A percentile compares a stretch with the other conserved stretches of the same genome.
Conservation (phyloP, 306 rosid species). For the Elaeagnus macrophylla region DNA sequence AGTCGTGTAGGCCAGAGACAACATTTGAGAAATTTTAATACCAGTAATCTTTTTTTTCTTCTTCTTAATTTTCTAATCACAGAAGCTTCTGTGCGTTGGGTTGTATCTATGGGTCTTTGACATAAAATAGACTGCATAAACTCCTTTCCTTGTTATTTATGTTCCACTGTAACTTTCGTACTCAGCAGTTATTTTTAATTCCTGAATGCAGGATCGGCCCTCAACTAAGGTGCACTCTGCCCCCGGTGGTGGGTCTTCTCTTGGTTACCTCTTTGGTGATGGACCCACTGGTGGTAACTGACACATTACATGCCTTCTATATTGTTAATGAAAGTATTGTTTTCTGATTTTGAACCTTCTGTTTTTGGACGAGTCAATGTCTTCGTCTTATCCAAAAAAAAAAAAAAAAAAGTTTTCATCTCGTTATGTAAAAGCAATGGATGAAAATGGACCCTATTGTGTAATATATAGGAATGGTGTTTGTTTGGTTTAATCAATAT, state of each 20-base stretch:
- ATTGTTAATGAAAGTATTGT: slow-evolving; percentile 3
- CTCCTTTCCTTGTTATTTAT: not conserved
- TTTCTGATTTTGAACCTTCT: slow-evolving; percentile 23
- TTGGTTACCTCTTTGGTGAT: slow-evolving; percentile 83
- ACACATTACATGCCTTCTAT: slow-evolving; percentile 10
- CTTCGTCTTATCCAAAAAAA: slow-evolving; percentile 25
- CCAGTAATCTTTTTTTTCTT: too few species aligned
- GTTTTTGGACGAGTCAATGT: slow-evolving; percentile 26
- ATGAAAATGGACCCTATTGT: slow-evolving; percentile 25
- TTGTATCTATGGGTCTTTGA: too few species aligned
- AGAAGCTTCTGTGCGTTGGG: too few species aligned
- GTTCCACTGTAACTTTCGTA: not conserved
- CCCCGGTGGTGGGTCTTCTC: slow-evolving; percentile 95
- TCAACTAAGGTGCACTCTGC: slow-evolving; percentile 96
- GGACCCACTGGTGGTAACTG: slow-evolving; percentile 55
- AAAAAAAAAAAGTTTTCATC: slow-evolving; percentile 20
- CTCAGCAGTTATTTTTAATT: not conserved
- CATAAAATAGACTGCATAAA: not conserved
- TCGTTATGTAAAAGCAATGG: too few species aligned
- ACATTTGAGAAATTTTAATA: too few species aligned
- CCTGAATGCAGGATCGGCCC: slow-evolving; percentile 78
- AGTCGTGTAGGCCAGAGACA: too few species aligned
- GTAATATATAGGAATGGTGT: slow-evolving; percentile 59
- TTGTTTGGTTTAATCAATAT: slow-evolving; percentile 43
- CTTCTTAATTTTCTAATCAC: too few species aligned